These are phyloP conservation scores for Apiospora rasikravindrae DNA, from an alignment of 2,329 filamentous ascomycete species.

Conservation along the genomic window DNA sequence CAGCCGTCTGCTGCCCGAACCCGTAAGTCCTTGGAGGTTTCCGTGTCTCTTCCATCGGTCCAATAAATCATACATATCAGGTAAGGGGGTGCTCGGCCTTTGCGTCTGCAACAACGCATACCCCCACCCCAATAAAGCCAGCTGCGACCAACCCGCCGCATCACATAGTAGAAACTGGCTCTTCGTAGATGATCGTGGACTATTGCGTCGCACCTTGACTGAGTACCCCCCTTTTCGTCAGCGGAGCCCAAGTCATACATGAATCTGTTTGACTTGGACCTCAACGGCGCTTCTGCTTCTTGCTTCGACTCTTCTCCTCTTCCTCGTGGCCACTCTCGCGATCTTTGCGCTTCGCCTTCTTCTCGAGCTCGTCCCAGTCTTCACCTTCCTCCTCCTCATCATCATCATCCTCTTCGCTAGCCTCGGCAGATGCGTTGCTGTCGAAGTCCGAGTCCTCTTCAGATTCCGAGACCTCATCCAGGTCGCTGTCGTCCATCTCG, in stretches of 20 bases:
- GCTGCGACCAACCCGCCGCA: not conserved
- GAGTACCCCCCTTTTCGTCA: not conserved
- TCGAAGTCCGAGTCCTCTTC: constrained; percentile 93
- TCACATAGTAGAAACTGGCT: not conserved
- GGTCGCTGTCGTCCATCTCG: constrained; percentile 84
- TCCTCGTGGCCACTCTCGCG: constrained; percentile 71
- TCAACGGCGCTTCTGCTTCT: constrained; percentile 16
- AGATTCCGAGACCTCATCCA: constrained; percentile 79
- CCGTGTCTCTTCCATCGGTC: not conserved
- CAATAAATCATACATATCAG: constrained; percentile 6
- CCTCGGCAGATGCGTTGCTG: constrained; percentile 83
- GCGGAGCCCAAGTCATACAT: not conserved
- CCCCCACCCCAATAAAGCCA: not conserved
- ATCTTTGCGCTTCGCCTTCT: constrained; percentile 87
- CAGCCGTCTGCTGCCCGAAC: not conserved
- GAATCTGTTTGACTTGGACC: not conserved
- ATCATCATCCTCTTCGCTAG: constrained; percentile 76
- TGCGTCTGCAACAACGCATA: not conserved
- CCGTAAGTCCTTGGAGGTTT: not conserved
- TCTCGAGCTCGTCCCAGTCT: constrained; percentile 94
- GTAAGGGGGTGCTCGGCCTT: not conserved
- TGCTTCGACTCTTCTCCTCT: constrained; percentile 53
- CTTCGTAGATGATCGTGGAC: not conserved
- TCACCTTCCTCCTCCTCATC: constrained; percentile 82
- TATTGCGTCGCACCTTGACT: not conserved